Evolutionary conservation across 1,284 basidiomycete species (phyloP).

Genomic region (Ceratobasidium sp.): DNA sequence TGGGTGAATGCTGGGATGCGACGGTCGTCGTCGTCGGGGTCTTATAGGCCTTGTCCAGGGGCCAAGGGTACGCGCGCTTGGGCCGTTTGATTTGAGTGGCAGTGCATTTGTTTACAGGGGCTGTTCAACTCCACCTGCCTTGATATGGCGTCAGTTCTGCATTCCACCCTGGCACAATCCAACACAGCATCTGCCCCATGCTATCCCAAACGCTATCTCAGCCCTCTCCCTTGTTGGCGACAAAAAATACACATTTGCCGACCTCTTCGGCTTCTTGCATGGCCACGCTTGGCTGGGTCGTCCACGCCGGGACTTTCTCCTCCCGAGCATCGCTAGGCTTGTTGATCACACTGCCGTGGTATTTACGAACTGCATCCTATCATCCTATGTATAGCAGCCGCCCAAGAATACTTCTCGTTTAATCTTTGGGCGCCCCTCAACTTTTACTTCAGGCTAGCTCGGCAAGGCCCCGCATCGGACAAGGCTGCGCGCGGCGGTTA

Average conservation of each 20-base stretch:
- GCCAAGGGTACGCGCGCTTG: conserved; percentile 45
- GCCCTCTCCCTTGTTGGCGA: background rate
- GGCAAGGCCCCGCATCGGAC: background rate
- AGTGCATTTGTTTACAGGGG: conserved; percentile 33
- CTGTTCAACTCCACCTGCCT: conserved; percentile 28
- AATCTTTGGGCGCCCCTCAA: background rate
- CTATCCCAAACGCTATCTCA: conserved; percentile 12
- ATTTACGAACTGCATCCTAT: background rate
- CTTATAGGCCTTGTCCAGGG: conserved; percentile 41
- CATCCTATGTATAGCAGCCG: background rate
- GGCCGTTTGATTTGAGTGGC: conserved; percentile 42
- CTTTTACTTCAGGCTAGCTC: background rate
- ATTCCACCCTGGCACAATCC: background rate
- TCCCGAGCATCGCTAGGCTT: conserved; percentile 14
- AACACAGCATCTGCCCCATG: conserved; percentile 33
- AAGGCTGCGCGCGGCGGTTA: background rate
- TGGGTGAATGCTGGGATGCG: conserved; percentile 31
- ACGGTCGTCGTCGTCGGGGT: conserved; percentile 7
- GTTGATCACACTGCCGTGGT: conserved; percentile 20
- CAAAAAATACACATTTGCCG: background rate
- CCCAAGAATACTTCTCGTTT: background rate
- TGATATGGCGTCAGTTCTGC: conserved; percentile 2
- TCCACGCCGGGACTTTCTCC: conserved; percentile 37
- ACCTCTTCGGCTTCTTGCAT: background rate
- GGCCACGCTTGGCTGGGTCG: background rate